Evolutionary conservation across 371 early-diverging fungal species (phyloP), one percentile per base, ranked within the genome.

Genomic region (Rhizopus arrhizus): DNA sequence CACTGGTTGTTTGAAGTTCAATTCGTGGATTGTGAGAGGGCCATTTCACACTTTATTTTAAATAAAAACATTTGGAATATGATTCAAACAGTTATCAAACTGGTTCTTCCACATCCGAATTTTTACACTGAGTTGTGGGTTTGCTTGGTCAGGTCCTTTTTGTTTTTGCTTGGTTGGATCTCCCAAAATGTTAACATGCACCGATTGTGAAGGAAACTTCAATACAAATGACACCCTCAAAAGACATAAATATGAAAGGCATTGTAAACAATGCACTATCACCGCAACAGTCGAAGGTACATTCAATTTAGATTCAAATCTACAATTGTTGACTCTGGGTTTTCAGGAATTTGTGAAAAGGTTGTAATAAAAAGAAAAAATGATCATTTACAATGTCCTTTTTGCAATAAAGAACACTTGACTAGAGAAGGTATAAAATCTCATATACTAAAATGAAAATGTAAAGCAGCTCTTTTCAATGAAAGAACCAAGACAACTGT

Each of bases 401-500:
- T 40, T 22, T 53, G 36, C 28, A 53, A 53, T 7, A 40, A 38
- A 53, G 9, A 36, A 15, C 40, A 38, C 40, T 53, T 40, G 40
- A 53, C 40, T 40, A 53, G 53, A 53, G 40, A 53, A 36, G 5
- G 40, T 53, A 38, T 53, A 53, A 53, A 53, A 53, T 22, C 40
- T 38, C 36, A 53, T 53, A 16, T 53, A 28, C 15, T 32, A 36
- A 53, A 53, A 53, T 53, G 22, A n/a, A 53, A 53, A 40, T 38
- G 53, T 40, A 38, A 53, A 53, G 28, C 36, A 53, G 40, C 35
- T 53, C 28, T 53, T 36, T 53, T 38, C 28, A 40, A 38, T 36
- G 53, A 53, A 40, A 53, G 43, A 47, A 47, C 56, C 34, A 47
- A 56, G 47, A 45, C 46, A 47, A 56, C 34, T n/a, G n/a, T n/a